Base-by-base conservation (phyloP, 108 stramenopile species). In the Conticribra guillardii region DNA sequence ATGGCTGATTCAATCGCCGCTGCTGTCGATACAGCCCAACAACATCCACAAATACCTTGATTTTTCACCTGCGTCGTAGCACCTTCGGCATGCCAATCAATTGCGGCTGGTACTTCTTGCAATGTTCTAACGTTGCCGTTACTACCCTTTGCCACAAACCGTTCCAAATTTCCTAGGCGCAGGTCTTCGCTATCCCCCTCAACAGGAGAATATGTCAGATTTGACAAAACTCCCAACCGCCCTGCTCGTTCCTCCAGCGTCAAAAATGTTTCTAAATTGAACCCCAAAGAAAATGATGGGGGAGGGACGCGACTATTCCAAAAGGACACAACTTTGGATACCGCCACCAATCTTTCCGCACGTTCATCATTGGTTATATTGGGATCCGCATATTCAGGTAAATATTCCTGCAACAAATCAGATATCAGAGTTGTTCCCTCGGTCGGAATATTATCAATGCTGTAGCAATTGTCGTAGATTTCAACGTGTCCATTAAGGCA, bases 1-100 rank as follows among this genome's bases (percentile, higher is more conserved):
- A 87, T 80, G 7, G 85, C 84, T 8, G 92, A 89, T 83, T 98
- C 98, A 54, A 97, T 66, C 8, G 90, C 81, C 0, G 93, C 97
- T 3, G 90, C 90, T 18, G 89, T 78, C 17, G 93, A 87, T 55
- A 97, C 91, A 4, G 97, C 91, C 96, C 97, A 98, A 83, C 96
- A 98, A 31, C 85, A 89, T n/a, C 89, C 93, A 75, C 93, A 94
- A 30, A 84, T 71, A 4, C 87, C 91, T 77, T 96, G 95, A 81
- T 94, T 87, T 74, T 94, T 94, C 22, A 94, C 88, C 9, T 54
- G 54, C 22, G 96, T 94, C 2, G 90, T 89, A 24, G 75, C 85
- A 9, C 90, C 93, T n/a, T 61, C 54, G 18, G 54, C 76, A 47
- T 78, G 64, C 96, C 96, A 96, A 82, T 96, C 89, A 9, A 96